These are phyloP conservation scores for Phoenix dactylifera DNA, from an alignment of 176 grass and related monocot genomes.

Conservation along the genomic window DNA sequence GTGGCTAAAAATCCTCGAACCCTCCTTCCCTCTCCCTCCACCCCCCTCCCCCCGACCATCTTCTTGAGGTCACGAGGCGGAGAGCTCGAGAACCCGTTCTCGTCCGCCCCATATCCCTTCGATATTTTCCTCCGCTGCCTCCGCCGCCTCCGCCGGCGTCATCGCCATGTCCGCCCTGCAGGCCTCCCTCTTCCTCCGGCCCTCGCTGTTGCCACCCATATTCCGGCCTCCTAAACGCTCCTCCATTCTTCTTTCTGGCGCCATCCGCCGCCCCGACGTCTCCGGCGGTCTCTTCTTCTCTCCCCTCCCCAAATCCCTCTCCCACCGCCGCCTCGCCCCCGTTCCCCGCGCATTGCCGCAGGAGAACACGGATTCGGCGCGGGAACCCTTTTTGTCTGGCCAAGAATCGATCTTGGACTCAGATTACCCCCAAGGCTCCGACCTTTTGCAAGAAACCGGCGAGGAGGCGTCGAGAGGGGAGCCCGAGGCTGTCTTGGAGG, in stretches of 20 bases:
- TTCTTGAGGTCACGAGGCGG: too few relatives aligned
- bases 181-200: constrained; percentile 3
- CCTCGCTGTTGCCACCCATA: neutral
- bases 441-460: neutral
- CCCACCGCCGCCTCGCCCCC: neutral
- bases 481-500: neutral
- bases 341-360: constrained; percentile 6
- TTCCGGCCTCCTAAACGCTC: neutral
- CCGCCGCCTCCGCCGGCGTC: neutral
- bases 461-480: constrained; percentile 10
- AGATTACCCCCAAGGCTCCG: neutral
- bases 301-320: neutral
- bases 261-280: neutral
- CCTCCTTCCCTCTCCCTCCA: too few relatives aligned
- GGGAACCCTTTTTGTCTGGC: neutral
- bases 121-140: neutral
- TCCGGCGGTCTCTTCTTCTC: neutral
- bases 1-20: too few relatives aligned
- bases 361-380: neutral
- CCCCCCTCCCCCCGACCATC: too few relatives aligned
- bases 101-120: too few relatives aligned
- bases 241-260: neutral
- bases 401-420: constrained; percentile 3
- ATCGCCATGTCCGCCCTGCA: neutral
- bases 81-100: too few relatives aligned